Conservation (phyloP, 768 basidiomycete species). For the Rhizopogon vesiculosus region DNA sequence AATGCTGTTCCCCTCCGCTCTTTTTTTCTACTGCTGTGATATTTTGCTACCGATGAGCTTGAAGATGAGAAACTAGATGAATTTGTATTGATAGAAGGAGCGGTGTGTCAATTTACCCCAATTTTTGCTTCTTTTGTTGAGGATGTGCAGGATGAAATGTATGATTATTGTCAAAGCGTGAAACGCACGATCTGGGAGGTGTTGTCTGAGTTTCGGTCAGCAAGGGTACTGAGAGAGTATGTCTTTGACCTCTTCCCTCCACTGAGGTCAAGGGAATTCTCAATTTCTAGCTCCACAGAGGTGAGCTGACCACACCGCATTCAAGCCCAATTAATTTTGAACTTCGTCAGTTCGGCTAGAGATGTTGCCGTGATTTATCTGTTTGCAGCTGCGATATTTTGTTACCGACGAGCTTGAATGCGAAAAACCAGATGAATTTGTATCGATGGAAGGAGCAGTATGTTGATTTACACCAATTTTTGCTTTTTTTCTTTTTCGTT, state of each 20-base stretch:
- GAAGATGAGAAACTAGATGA: constrained; percentile 84
- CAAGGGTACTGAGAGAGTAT: constrained; percentile 51
- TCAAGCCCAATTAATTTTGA: not conserved
- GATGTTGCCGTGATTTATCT: too few relatives aligned
- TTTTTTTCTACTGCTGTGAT: constrained; percentile 78
- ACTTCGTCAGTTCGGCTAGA: constrained; percentile 30
- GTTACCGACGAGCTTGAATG: too few relatives aligned
- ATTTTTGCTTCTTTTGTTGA: constrained; percentile 2
- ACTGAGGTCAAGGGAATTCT: constrained; percentile 83
- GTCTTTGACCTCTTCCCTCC: constrained; percentile 71
- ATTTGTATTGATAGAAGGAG: constrained; percentile 59
- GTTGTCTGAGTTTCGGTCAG: constrained; percentile 74
- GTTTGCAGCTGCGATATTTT: too few relatives aligned
- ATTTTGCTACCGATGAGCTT: constrained; percentile 72
- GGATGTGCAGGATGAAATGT: constrained; percentile 73
- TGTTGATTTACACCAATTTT: too few relatives aligned
- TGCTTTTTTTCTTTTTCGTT: too few relatives aligned
- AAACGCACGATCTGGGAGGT: constrained; percentile 81
- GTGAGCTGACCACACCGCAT: constrained; percentile 3
- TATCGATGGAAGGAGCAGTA: too few relatives aligned
- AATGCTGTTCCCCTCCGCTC: constrained; percentile 76
- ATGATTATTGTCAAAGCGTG: constrained; percentile 80
- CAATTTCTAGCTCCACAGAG: constrained; percentile 80
- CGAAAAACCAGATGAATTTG: too few relatives aligned
- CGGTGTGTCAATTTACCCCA: constrained; percentile 36